phyloP scores from a whole-genome alignment of 495 filamentous ascomycete species.

The Ascobolus immersus region DNA sequence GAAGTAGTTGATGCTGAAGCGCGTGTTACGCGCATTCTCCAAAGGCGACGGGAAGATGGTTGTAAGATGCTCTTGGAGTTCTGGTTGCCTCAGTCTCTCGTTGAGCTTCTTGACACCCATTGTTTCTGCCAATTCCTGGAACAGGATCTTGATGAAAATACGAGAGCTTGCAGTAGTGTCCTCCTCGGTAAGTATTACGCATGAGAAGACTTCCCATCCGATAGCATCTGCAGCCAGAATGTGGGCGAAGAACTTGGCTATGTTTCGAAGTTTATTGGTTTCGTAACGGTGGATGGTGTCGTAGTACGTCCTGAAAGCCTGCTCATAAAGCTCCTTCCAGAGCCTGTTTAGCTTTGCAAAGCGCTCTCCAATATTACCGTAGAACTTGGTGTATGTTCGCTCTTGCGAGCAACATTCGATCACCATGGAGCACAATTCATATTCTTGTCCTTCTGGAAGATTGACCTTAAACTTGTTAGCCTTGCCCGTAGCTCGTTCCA shows the following conservation, averaged over 20 bases:
- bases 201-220: slow-evolving; percentile 67
- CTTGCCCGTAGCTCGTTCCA: not conserved
- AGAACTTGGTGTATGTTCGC: slow-evolving; percentile 88
- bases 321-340: slow-evolving; percentile 79
- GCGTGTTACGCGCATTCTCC: slow-evolving; percentile 65
- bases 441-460: slow-evolving; percentile 65
- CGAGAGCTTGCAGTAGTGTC: slow-evolving; percentile 85
- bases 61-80: slow-evolving; percentile 48
- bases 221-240: slow-evolving; percentile 66
- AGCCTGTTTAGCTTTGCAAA: slow-evolving; percentile 87
- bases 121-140: slow-evolving; percentile 72
- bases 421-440: slow-evolving; percentile 83
- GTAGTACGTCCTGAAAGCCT: slow-evolving; percentile 75
- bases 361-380: slow-evolving; percentile 74
- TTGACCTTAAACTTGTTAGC: slow-evolving; percentile 26
- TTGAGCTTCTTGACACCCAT: slow-evolving; percentile 60
- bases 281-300: slow-evolving; percentile 93
- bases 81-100: slow-evolving; percentile 47
- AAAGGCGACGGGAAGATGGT: slow-evolving; percentile 83
- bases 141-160: slow-evolving; percentile 95
- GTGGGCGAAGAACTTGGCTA: slow-evolving; percentile 84
- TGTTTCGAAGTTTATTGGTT: slow-evolving; percentile 78
- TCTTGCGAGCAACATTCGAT: slow-evolving; percentile 91
- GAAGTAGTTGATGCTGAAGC: slow-evolving; percentile 98
- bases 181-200: slow-evolving; percentile 78